Conservation (phyloP, 2,329 filamentous ascomycete species). For the Lojkania enalia region DNA sequence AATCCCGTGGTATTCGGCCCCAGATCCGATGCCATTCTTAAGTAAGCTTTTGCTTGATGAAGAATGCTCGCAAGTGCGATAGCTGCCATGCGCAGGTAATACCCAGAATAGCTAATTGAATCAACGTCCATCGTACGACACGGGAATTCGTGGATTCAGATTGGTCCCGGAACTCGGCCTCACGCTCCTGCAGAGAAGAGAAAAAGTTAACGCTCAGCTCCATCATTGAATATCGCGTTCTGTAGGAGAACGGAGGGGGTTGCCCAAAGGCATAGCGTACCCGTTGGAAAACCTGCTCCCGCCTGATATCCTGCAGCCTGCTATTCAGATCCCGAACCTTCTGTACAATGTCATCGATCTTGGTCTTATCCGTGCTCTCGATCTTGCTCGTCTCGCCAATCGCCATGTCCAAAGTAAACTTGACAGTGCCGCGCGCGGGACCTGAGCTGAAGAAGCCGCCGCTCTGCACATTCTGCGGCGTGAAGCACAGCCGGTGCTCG, state of each 20-base stretch:
- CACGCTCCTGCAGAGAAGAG: slow-evolving; percentile 71
- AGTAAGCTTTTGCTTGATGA: slow-evolving; percentile 99
- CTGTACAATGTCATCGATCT: slow-evolving; percentile 85
- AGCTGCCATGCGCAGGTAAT: slow-evolving; percentile 96
- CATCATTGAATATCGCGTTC: background rate
- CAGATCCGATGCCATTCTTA: no score
- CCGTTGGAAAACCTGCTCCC: slow-evolving; percentile 95
- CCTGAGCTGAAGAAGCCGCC: slow-evolving; percentile 72
- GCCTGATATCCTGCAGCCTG: slow-evolving; percentile 81
- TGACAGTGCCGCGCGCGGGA: slow-evolving; percentile 73
- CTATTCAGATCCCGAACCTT: slow-evolving; percentile 89
- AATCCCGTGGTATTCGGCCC: no score
- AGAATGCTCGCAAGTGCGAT: slow-evolving; percentile 92
- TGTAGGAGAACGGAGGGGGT: background rate
- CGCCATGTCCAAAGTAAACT: slow-evolving; percentile 83
- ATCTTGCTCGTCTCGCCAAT: slow-evolving; percentile 95
- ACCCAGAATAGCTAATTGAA: slow-evolving; percentile 83
- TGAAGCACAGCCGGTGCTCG: slow-evolving; percentile 95
- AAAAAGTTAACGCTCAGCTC: no score
- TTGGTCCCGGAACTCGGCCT: slow-evolving; percentile 97
- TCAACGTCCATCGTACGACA: slow-evolving; percentile 90
- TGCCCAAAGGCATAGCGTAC: slow-evolving; percentile 56
- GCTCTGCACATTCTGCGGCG: slow-evolving; percentile 73
- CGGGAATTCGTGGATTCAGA: slow-evolving; percentile 90
- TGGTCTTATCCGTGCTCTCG: slow-evolving; percentile 89